Percentiles rank a stretch among this genome's conserved stretches.
Conservation (phyloP, 495 filamentous ascomycete species). For the Extremus antarcticus region DNA sequence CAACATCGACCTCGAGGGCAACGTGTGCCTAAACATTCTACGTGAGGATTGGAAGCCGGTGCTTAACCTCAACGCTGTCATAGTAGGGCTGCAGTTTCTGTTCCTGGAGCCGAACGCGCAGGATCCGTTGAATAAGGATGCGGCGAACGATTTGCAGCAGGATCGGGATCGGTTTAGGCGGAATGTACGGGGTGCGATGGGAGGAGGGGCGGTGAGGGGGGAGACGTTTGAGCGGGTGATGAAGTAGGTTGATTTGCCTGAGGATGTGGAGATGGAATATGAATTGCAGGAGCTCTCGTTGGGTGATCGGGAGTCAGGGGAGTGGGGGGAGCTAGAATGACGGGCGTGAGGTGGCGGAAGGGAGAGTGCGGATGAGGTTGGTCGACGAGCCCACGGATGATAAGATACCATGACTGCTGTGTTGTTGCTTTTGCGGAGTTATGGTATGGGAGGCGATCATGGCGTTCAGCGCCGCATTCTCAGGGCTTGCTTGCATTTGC, state of each 20-base stretch:
- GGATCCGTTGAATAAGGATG: constrained; percentile 97
- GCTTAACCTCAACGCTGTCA: constrained; percentile 89
- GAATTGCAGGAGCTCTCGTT: too few relatives aligned
- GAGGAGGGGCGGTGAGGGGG: constrained; percentile 64
- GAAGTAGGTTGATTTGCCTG: constrained; percentile 23
- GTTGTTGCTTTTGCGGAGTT: background rate
- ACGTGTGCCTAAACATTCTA: constrained; percentile 94
- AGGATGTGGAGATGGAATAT: background rate
- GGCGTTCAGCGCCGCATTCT: background rate
- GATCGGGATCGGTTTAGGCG: constrained; percentile 82
- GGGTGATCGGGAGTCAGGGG: too few relatives aligned
- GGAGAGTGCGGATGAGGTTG: background rate
- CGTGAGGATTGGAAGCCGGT: constrained; percentile 99
- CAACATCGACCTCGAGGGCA: constrained; percentile 95
- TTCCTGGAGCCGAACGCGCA: constrained; percentile 96
- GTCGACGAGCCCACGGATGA: background rate
- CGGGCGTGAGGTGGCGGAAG: background rate
- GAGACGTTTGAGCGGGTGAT: constrained; percentile 66
- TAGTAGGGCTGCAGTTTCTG: constrained; percentile 93
- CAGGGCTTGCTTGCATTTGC: too few relatives aligned
- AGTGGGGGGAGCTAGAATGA: background rate
- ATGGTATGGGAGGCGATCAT: background rate
- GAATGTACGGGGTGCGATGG: constrained; percentile 76
- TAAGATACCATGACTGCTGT: background rate
- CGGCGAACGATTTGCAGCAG: constrained; percentile 77